Base-by-base conservation (phyloP, 768 basidiomycete genomes). In the Tubosaeta sp. region DNA sequence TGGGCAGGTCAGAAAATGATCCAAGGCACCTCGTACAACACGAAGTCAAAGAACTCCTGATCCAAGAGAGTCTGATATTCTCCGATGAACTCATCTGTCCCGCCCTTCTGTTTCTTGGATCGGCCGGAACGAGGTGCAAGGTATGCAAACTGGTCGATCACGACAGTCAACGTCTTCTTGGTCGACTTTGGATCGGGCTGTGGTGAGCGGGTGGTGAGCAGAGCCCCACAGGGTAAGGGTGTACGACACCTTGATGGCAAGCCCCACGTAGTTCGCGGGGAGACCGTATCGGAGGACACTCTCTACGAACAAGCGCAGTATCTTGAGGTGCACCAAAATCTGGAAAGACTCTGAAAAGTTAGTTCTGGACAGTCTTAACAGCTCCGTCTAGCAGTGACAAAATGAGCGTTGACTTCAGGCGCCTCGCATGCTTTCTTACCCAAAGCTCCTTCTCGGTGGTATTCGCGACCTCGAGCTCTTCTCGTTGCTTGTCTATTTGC, bases 331-430 rank as follows among this genome's bases (percentile, higher is more conserved):
- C 0, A 95, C 90, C 17, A 97, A 77, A 48, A 95, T 77, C 67
- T 98, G 91, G 73, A 94, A 93, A 6, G 94, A 85, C 73, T 99
- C 97, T 1, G 94, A 95, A 69, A 98, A 99, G 71, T 95, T 97
- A 48, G 91, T 97, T 50, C 97, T 80, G 34, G 95, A 85, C 34
- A 98, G 69, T 60, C 90, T 82, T 25, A 99, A 75, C 0, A 99
- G 80, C 59, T 99, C 95, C 26, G 92, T 90, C 95, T 98, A 60
- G 27, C 22, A 25, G 41, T 16, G 33, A 49, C 13, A 52, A 22
- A 11, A 31, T 57, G 48, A 56, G 51, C 31, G 31, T 3, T 16
- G 35, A 35, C 9, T 26, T 22, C 32, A 10, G 22, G 26, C 6
- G 6, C 8, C 33, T 34, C 17, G 27, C 11, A 14, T 8, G 25